Conservation (phyloP, 2,329 filamentous ascomycete species). For the Fusarium penzigii region DNA sequence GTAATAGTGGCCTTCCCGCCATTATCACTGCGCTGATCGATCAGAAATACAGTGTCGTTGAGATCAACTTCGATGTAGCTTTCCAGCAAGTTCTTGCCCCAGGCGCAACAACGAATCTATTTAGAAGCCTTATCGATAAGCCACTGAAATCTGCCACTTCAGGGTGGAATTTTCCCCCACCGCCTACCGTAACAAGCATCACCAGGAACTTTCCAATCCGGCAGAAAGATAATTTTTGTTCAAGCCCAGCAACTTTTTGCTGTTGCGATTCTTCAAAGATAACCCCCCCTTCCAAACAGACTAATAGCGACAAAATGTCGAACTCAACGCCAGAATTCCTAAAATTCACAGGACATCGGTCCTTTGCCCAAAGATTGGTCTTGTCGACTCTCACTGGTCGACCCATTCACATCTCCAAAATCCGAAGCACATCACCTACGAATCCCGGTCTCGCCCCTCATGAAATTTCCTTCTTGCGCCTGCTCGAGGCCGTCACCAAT, state of each 20-base stretch:
- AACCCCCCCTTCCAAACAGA: constrained; percentile 18
- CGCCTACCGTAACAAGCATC: constrained; percentile 29
- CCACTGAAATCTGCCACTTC: constrained; percentile 13
- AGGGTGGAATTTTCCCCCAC: constrained; percentile 17
- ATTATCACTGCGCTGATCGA: constrained; percentile 26
- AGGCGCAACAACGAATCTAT: constrained; percentile 1
- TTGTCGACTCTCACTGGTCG: constrained; percentile 89
- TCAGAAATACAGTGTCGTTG: constrained; percentile 7
- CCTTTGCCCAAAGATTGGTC: constrained; percentile 80
- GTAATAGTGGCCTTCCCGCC: constrained; percentile 38
- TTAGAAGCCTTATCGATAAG: constrained; percentile 36
- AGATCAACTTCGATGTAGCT: not conserved
- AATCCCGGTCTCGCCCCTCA: constrained; percentile 87
- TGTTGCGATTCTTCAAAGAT: constrained; percentile 21
- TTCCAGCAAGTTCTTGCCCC: not conserved
- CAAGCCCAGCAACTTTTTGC: constrained; percentile 7
- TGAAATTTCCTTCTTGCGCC: constrained; percentile 92
- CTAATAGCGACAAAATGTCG: constrained; percentile 39
- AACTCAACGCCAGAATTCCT: constrained; percentile 56
- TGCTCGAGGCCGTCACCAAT: constrained; percentile 94
- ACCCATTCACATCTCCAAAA: constrained; percentile 88
- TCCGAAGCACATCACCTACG: constrained; percentile 82
- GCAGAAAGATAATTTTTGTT: constrained; percentile 43
- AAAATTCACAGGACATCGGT: constrained; percentile 81
- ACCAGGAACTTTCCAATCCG: constrained; percentile 20